Percentiles rank a stretch among this genome's conserved stretches.
Conservation (phyloP, 1,284 basidiomycete genomes). For the Mycena sp. region DNA sequence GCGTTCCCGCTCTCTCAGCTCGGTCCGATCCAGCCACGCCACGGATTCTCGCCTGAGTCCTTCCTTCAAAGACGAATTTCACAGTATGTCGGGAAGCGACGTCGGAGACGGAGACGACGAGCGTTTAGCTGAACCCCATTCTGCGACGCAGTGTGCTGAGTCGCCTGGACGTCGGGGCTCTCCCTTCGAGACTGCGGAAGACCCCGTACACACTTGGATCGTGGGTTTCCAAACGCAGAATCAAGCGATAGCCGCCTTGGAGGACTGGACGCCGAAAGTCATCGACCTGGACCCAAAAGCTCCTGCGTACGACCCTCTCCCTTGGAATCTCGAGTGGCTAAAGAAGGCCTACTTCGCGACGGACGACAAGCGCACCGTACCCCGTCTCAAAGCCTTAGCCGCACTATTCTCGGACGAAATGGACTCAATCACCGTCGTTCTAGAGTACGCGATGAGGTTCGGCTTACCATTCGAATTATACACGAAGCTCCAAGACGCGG, state of each 20-base stretch:
- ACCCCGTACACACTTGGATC: neutral
- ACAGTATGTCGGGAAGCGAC: too few species aligned
- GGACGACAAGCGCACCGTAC: neutral
- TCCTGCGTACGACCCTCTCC: neutral
- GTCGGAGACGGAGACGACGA: too few species aligned
- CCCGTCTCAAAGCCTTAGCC: neutral
- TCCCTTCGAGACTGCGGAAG: neutral
- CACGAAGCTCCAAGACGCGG: neutral
- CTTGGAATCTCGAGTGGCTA: neutral
- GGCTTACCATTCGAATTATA: neutral
- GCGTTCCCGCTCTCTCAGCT: too few species aligned
- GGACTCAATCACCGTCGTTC: neutral
- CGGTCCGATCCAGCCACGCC: too few species aligned
- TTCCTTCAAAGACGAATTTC: too few species aligned
- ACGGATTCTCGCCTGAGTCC: too few species aligned
- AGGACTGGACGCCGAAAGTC: neutral
- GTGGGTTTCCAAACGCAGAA: too few species aligned
- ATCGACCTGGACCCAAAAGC: neutral
- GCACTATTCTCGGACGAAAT: neutral
- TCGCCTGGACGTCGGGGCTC: too few species aligned
- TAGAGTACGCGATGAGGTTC: neutral
- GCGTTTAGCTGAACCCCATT: too few species aligned
- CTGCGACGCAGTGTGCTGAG: too few species aligned
- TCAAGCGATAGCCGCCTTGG: neutral
- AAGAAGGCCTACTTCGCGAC: neutral